These are phyloP conservation scores for Paecilomyces formosus DNA, from an alignment of 2,329 filamentous ascomycete species.

Conservation along the genomic window DNA sequence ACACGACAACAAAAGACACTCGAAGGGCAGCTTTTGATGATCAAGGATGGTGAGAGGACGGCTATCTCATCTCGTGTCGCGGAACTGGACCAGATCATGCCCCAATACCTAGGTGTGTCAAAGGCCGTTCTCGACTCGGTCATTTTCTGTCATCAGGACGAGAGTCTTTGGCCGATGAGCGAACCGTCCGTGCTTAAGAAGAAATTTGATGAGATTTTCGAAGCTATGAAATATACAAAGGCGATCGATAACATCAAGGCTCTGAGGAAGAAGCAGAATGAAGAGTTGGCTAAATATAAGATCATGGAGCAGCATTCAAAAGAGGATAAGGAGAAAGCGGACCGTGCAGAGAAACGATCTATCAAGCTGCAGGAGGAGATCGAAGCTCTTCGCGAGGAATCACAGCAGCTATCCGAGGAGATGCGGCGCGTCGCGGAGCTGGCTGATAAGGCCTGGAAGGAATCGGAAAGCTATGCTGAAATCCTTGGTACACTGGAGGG, in stretches of 20 bases:
- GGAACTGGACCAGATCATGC: slow-evolving; percentile 77
- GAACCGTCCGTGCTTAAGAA: slow-evolving; percentile 82
- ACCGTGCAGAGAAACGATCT: slow-evolving; percentile 60
- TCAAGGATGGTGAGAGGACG: slow-evolving; percentile 70
- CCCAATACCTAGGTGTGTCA: slow-evolving; percentile 80
- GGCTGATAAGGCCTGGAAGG: slow-evolving; percentile 60
- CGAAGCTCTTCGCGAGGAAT: slow-evolving; percentile 51
- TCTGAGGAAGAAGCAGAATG: slow-evolving; percentile 73
- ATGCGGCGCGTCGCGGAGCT: slow-evolving; percentile 39
- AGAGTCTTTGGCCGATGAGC: slow-evolving; percentile 94
- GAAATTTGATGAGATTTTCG: slow-evolving; percentile 95
- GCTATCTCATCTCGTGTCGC: slow-evolving; percentile 71
- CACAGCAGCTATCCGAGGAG: slow-evolving; percentile 49
- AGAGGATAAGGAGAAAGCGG: slow-evolving; percentile 75
- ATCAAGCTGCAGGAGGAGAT: slow-evolving; percentile 57
- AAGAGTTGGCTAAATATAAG: slow-evolving; percentile 65
- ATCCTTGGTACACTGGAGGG: slow-evolving; percentile 68
- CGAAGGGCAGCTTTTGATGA: slow-evolving; percentile 68
- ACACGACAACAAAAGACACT: slow-evolving; percentile 72
- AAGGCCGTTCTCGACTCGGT: slow-evolving; percentile 86
- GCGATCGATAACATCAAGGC: slow-evolving; percentile 92
- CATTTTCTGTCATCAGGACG: slow-evolving; percentile 98
- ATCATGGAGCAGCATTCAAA: slow-evolving; percentile 71
- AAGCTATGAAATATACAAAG: slow-evolving; percentile 93
- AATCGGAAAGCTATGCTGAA: slow-evolving; percentile 65